These are phyloP conservation scores for Bruguiera sexangula DNA, from an alignment of 345 rosid genomes.

Conservation along the genomic window DNA sequence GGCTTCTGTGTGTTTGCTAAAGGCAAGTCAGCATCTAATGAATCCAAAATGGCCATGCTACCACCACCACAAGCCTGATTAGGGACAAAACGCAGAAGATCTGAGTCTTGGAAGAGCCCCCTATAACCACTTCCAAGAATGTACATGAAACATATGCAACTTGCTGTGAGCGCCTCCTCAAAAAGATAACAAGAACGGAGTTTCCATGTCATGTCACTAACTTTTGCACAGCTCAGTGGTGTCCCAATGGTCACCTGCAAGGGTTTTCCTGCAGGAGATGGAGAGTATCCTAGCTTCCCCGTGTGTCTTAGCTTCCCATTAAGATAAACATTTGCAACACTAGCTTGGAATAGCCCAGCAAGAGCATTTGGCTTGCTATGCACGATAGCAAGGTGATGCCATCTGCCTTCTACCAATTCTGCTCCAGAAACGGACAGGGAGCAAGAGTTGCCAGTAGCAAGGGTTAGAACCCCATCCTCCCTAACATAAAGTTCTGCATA, in stretches of 20 bases:
- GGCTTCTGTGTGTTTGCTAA: conserved; percentile 58
- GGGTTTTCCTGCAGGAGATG: conserved; percentile 91
- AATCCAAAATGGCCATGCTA: conserved; percentile 94
- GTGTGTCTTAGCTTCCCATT: conserved; percentile 97
- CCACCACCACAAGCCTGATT: conserved; percentile 99
- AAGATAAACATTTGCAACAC: conserved; percentile 92
- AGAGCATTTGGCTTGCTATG: conserved; percentile 99
- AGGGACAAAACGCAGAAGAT: conserved; percentile 93
- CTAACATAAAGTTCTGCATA: conserved; percentile 91
- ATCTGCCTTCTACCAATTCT: conserved; percentile 89
- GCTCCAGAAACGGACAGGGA: conserved; percentile 88
- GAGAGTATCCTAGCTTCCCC: conserved; percentile 96
- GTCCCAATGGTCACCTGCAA: conserved; percentile 96
- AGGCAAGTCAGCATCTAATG: conserved; percentile 75
- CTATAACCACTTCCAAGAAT: conserved; percentile 97
- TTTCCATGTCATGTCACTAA: conserved; percentile 85
- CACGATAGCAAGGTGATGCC: conserved; percentile 99
- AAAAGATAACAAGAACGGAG: conserved; percentile 95
- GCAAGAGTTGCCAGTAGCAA: conserved; percentile 90
- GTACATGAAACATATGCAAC: conserved; percentile 95
- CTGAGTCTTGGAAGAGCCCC: conserved; percentile 95
- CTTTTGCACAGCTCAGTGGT: conserved; percentile 70
- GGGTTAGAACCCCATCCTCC: conserved; percentile 90
- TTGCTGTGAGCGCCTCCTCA: conserved; percentile 97
- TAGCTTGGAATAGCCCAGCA: conserved; percentile 99